Base-by-base conservation (phyloP, 139 green algal species). In the Cymbomonas tetramitiformis region DNA sequence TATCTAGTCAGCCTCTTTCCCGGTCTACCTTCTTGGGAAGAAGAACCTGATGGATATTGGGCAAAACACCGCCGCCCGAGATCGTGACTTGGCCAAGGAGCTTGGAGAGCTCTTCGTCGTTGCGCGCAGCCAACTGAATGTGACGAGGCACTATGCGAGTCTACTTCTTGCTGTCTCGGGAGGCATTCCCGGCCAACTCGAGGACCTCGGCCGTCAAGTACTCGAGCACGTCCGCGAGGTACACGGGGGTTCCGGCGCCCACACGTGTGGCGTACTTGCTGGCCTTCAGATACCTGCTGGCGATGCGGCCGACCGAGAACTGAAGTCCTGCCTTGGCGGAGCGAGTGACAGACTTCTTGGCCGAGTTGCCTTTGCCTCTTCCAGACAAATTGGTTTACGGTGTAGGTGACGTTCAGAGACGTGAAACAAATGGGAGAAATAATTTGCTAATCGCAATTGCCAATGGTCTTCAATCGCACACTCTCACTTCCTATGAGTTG, bases 31-130 rank as follows among this genome's bases (percentile, higher is more conserved):
- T 90, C 82, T 92, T 90, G 43, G 79, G 79, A 46, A 92, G 75
- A 31, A 92, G 69, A n/a, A 92, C 79, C n/a, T 57, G 67, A 67
- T 92, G 83, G 70, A 92, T 92, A 78, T 90, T 92, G 64, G 83
- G 83, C 39, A 92, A 65, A 28, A 92, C 83, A 64, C 83, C 84
- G 63, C 83, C 83, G 30, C 74, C 46, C 18, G 83, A 75, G 58
- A 92, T 89, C 54, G 82, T 90, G 19, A 86, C 82, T n/a, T 56
- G 64, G 15, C 72, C 71, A 15, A 92, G 74, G 44, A 82, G 65
- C 71, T 79, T 79, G 68, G 51, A 68, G 21, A 79, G 58, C 64
- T 79, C 72, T 60, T 79, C 72, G 47, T 79, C 72, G 68, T 79
- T 79, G 40, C 68, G 53, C 48, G 76, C 58, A 38, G 72, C 72